These are phyloP conservation scores for Scenedesmus sp. DNA, from an alignment of 163 green algal species.

Conservation along the genomic window DNA sequence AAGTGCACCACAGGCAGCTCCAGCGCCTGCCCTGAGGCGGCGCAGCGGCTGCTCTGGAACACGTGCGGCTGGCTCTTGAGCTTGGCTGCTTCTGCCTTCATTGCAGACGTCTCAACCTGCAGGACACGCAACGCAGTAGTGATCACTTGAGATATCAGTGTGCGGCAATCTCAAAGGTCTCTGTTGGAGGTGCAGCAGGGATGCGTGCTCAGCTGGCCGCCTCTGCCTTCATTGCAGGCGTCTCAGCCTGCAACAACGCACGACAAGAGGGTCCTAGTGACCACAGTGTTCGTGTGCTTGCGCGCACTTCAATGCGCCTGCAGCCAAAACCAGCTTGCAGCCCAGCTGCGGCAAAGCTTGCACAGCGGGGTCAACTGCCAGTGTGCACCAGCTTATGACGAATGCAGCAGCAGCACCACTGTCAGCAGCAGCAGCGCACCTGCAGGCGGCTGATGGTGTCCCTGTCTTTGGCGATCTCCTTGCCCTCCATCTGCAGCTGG, in stretches of 20 bases:
- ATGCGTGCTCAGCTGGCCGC: slow-evolving; percentile 38
- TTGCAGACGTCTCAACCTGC: slow-evolving; percentile 69
- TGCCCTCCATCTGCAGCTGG: slow-evolving; percentile 73
- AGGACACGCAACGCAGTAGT: slow-evolving; percentile 34
- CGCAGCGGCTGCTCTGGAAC: slow-evolving; percentile 89
- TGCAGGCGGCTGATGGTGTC: slow-evolving; percentile 20
- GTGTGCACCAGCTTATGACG: no score
- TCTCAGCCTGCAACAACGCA: slow-evolving; percentile 61
- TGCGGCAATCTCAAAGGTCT: neutral
- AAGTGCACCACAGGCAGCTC: slow-evolving; percentile 96
- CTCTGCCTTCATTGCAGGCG: slow-evolving; percentile 71
- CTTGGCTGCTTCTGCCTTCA: slow-evolving; percentile 74
- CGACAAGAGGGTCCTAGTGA: neutral
- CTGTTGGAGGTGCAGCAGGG: no score
- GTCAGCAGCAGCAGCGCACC: neutral
- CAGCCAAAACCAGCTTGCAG: no score
- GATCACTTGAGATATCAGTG: neutral
- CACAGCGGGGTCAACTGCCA: no score
- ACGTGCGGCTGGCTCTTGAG: slow-evolving; percentile 80
- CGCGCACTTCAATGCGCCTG: no score
- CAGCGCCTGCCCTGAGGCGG: slow-evolving; percentile 77
- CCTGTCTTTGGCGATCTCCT: slow-evolving; percentile 66
- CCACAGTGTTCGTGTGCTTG: no score
- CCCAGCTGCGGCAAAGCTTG: no score
- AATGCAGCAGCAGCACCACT: no score